Conservation (phyloP, 441 rosid genomes). For the Hura crepitans region DNA sequence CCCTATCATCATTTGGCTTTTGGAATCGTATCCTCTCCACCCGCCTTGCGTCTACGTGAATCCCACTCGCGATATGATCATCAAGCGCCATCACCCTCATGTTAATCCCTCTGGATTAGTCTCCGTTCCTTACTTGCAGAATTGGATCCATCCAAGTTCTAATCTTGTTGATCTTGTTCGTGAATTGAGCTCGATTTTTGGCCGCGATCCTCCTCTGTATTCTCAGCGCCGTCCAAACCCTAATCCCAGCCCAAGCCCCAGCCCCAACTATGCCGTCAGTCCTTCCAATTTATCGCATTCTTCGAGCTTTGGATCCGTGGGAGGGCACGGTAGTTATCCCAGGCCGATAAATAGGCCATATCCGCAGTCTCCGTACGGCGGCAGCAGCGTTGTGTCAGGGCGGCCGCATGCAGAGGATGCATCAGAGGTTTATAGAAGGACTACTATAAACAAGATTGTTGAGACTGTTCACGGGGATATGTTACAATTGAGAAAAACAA, state of each 20-base stretch:
- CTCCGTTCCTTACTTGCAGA: conserved; percentile 68
- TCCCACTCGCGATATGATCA: conserved; percentile 91
- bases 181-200: conserved; percentile 50
- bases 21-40: conserved; percentile 87
- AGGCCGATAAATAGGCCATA: conserved; percentile 40
- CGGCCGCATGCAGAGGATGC: conserved; percentile 60
- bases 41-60: conserved; percentile 87
- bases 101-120: conserved; percentile 90
- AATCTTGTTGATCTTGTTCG: conserved; percentile 73
- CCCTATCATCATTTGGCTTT: conserved; percentile 81
- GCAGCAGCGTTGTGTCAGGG: conserved; percentile 23
- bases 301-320: conserved; percentile 36
- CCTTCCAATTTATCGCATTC: conserved; percentile 26
- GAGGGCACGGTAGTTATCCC: conserved; percentile 26
- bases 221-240: conserved; percentile 69
- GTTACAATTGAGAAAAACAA: conserved; percentile 53
- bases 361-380: conserved; percentile 62
- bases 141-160: conserved; percentile 89
- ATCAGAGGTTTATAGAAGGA: conserved; percentile 58
- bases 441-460: conserved; percentile 68
- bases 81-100: conserved; percentile 73
- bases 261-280: conserved; percentile 16
- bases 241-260: conserved; percentile 27
- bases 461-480: conserved; percentile 69
- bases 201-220: conserved; percentile 84